Percentiles rank a stretch among this genome's conserved stretches.
These are phyloP conservation scores for Abortiporus biennis DNA, from an alignment of 1,284 basidiomycete genomes.

Conservation along the genomic window DNA sequence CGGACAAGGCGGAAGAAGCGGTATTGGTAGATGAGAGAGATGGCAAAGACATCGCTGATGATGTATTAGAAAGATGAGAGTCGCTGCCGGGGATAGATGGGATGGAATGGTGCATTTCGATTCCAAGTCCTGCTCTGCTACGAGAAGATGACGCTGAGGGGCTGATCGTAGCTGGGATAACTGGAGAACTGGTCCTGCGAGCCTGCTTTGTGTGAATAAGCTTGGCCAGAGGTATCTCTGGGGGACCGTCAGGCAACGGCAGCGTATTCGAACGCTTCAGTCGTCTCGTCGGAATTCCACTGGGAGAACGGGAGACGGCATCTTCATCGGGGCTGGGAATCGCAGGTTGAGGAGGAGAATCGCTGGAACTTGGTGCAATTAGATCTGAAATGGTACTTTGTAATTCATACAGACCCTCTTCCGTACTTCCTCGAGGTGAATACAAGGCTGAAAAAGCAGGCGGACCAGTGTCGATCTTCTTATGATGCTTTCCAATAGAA, in stretches of 20 bases:
- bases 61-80: conserved; percentile 10
- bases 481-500: conserved; percentile 2
- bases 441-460: conserved; percentile 9
- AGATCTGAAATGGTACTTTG: conserved; percentile 23
- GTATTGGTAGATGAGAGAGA: conserved; percentile 18
- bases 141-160: not conserved
- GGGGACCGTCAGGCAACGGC: conserved; percentile 16
- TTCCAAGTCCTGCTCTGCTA: conserved; percentile 5
- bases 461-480: conserved; percentile 3
- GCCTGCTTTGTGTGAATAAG: conserved; percentile 12
- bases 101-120: conserved; percentile 1
- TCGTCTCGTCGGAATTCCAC: conserved; percentile 6
- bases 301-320: not conserved
- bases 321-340: conserved; percentile 1
- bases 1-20: conserved; percentile 15
- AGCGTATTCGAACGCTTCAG: conserved; percentile 20
- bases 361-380: conserved; percentile 17
- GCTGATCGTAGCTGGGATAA: conserved; percentile 13
- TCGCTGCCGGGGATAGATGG: not conserved
- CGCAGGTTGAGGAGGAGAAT: conserved; percentile 8
- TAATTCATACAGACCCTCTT: conserved; percentile 25
- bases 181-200: conserved; percentile 23
- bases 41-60: conserved; percentile 17
- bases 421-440: conserved; percentile 22
- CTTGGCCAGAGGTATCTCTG: not conserved